Base-by-base conservation (phyloP, 352 stramenopile species). In the Globisporangium orthogonon region DNA sequence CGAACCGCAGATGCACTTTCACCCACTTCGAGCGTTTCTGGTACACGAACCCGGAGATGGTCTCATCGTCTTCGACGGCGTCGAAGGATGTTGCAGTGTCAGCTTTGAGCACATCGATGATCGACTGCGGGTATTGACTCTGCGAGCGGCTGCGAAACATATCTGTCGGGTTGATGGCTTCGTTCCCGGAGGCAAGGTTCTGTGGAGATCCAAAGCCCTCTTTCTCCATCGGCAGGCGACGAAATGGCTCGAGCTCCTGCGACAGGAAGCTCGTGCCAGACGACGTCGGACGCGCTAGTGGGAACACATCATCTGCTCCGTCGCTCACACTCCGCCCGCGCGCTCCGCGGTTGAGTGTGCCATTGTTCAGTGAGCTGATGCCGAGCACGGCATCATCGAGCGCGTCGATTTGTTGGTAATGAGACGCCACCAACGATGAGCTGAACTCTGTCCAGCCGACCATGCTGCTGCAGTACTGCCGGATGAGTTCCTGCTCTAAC, bases 361-460 rank as follows among this genome's bases (percentile, higher is more conserved):
- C 54, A 6, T 66, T 58, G 39, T 43, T 61, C 33, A 71, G 29
- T 13, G 56, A 37, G 51, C 63, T 40, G 48, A 65, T 44, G 46
- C 64, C 59, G 2, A 66, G 40, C 4, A 67, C 45, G 0, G 73
- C 80, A 35, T 85, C 72, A 57, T 88, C 76, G 2, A 92, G 64
- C 10, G 76, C 83, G 46, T 92, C 76, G 65, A 89, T 86, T 40
- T 89, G 78, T 35, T 91, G 75, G 54, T 87, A 89, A 51, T 92
- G 80, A 1, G 69, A 70, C n/a, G 83, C 78, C 1, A 92, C 73
- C 2, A 92, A 59, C 11, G 78, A 85, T 15, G 76, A 78, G 28
- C 64, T 64, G 51, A 89, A 89, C 46, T 87, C 76, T n/a, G 68
- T 64, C 83, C 83, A 92, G 2, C 73, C 76, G 11, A 71, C 51